These are phyloP conservation scores for Byssochlamys sp. DNA, from an alignment of 2,329 filamentous ascomycete species.

Conservation along the genomic window DNA sequence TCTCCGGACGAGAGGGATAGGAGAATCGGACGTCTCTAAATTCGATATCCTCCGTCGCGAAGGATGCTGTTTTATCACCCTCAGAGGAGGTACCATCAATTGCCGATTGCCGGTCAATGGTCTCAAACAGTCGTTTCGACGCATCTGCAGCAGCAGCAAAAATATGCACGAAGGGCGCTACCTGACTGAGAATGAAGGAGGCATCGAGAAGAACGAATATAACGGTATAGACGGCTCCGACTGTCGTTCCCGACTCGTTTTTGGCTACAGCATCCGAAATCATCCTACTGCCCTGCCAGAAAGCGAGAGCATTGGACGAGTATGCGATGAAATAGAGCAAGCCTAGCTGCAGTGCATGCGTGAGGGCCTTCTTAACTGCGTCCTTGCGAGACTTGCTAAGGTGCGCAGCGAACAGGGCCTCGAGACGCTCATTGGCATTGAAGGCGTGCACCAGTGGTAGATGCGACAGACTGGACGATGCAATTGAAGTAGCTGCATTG, in stretches of 20 bases:
- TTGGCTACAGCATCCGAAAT: conserved; percentile 33
- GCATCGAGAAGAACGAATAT: conserved; percentile 32
- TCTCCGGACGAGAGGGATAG: conserved; percentile 11
- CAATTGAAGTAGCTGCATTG: conserved; percentile 48
- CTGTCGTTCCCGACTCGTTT: conserved; percentile 12
- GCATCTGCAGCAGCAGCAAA: conserved; percentile 10
- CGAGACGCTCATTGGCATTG: conserved; percentile 36
- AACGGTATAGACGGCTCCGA: conserved; percentile 29
- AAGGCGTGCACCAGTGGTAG: conserved; percentile 52
- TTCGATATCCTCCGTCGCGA: conserved; percentile 5
- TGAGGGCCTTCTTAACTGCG: conserved; percentile 48
- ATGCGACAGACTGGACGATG: conserved; percentile 48
- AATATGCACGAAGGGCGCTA: conserved; percentile 29
- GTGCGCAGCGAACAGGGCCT: conserved; percentile 45
- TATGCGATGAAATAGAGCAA: conserved; percentile 57
- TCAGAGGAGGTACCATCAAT: conserved; percentile 8
- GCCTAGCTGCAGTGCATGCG: conserved; percentile 48
- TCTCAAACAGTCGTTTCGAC: conserved; percentile 6
- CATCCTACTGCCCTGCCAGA: conserved; percentile 54
- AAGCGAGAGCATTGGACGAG: conserved; percentile 54
- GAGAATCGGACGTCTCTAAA: conserved; percentile 20
- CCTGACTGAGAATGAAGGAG: conserved; percentile 29
- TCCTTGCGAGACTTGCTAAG: conserved; percentile 43
- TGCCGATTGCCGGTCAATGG: conserved; percentile 8
- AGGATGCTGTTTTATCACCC: not conserved